Percentiles rank a stretch among this genome's conserved stretches.
phyloP scores from a whole-genome alignment of 768 basidiomycete genomes.

The Pisolithus tinctorius region DNA sequence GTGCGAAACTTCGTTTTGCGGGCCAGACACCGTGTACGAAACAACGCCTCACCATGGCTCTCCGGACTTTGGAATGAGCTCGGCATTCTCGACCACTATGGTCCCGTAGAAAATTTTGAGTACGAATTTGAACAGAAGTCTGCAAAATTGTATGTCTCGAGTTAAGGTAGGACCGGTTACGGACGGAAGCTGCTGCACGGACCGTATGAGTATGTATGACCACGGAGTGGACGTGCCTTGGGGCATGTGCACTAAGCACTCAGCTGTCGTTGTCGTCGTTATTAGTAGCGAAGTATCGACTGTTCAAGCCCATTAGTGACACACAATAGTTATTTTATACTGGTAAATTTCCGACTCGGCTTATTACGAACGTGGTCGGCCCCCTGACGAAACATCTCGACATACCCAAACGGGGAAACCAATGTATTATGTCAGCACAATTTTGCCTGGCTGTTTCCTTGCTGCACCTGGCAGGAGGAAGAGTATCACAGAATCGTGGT shows the following conservation, averaged over 20 bases:
- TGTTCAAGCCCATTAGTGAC: background rate
- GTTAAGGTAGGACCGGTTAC: conserved; percentile 2
- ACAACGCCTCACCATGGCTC: conserved; percentile 53
- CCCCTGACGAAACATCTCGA: background rate
- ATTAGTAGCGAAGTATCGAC: background rate
- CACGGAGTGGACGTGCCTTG: conserved; percentile 43
- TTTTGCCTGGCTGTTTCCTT: conserved; percentile 12
- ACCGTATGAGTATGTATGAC: conserved; percentile 69
- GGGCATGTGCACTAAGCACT: conserved; percentile 20
- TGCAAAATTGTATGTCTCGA: conserved; percentile 16
- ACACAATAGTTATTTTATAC: too few species aligned
- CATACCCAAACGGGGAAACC: background rate
- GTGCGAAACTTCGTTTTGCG: background rate
- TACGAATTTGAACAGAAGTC: conserved; percentile 71
- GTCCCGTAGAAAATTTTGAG: conserved; percentile 89
- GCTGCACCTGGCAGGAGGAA: background rate
- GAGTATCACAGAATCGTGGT: too few species aligned
- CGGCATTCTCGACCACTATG: conserved; percentile 75
- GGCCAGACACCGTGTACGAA: background rate
- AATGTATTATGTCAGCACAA: conserved; percentile 27
- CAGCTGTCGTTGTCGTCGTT: conserved; percentile 4
- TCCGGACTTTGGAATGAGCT: conserved; percentile 66
- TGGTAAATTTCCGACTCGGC: background rate
- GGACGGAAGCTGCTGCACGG: conserved; percentile 5
- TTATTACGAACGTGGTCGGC: background rate